Evolutionary conservation across 176 grass and related monocot species (phyloP), one percentile per base, ranked within the genome.

Genomic region (Carex parvula): DNA sequence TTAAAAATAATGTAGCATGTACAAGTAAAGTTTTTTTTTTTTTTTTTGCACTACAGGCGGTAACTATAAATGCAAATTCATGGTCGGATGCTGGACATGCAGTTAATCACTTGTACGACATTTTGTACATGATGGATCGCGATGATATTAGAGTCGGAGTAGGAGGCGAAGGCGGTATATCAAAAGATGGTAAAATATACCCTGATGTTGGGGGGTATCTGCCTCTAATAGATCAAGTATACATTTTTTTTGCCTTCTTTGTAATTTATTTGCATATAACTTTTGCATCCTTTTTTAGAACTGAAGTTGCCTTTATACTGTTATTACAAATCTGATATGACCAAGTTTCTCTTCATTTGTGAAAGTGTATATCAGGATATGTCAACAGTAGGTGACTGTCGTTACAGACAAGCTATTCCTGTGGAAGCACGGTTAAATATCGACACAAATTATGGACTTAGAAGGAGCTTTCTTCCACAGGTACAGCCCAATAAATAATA

Each of bases 121-220:
- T 94, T 29, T 85, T 94, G 57, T 92, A 94, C 85, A 97, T 94
- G 95, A 97, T 97, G 95, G 86, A 74, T 78, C 90, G 90, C 30
- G 95, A 97, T 57, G 92, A 97, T 66, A 92, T 97, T n/a, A 64
- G 12, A 0, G 92, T 97, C 30, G 92, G 95, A 55, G 68, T 94
- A 10, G 90, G 95, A 16, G 95, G 95, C 21, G 95, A 97, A 13
- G 95, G 92, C 60, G 95, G 95, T 65, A 94, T 94, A 88, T 91
- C 91, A 60, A 58, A 90, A 6, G 80, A 87, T 24, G 90, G 92
- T 61, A 89, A 77, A 46, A 90, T 97, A 84, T 79, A 87, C 57
- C 80, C 84, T 1, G 85, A 93, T 67, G 89, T 94, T 41, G 95
- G 95, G 42, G 95, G 92, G 32, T 94, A 92, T 86, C 88, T 92